Evolutionary conservation across 768 basidiomycete genomes (phyloP).

Genomic region (Podaxis sp.): DNA sequence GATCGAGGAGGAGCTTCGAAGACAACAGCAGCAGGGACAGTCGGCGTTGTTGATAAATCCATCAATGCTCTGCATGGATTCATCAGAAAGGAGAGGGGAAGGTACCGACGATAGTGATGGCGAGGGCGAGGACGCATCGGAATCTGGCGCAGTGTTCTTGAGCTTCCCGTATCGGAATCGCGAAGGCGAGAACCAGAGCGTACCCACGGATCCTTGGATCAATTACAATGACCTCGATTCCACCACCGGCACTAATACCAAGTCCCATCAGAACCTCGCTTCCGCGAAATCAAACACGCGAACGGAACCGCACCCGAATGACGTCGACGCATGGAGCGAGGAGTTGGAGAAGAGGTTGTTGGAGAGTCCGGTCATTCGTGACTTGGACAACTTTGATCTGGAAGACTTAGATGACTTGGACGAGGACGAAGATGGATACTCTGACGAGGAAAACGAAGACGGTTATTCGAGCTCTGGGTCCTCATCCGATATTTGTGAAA

Average conservation of each 20-base stretch:
- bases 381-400: constrained; percentile 9
- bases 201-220: constrained; percentile 2
- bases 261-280: not conserved
- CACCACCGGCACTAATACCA: not conserved
- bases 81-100: not conserved
- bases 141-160: constrained; percentile 8
- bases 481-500: constrained; percentile 3
- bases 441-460: not conserved
- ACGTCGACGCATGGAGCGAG: not conserved
- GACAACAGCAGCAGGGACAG: not conserved
- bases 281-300: not conserved
- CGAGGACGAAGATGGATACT: constrained; percentile 1
- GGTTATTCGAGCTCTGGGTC: constrained; percentile 3
- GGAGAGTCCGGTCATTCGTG: not conserved
- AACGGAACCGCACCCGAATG: not conserved
- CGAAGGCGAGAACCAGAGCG: not conserved
- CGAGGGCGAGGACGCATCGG: not conserved
- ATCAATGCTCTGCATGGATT: not conserved
- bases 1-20: not conserved
- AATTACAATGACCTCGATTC: constrained; percentile 12
- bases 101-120: not conserved
- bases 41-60: not conserved
- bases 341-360: constrained; percentile 9
- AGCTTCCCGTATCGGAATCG: constrained; percentile 12
- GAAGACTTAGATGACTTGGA: constrained; percentile 3